phyloP scores from a whole-genome alignment of 2,329 filamentous ascomycete species.

The Trichophyton benhamiae region DNA sequence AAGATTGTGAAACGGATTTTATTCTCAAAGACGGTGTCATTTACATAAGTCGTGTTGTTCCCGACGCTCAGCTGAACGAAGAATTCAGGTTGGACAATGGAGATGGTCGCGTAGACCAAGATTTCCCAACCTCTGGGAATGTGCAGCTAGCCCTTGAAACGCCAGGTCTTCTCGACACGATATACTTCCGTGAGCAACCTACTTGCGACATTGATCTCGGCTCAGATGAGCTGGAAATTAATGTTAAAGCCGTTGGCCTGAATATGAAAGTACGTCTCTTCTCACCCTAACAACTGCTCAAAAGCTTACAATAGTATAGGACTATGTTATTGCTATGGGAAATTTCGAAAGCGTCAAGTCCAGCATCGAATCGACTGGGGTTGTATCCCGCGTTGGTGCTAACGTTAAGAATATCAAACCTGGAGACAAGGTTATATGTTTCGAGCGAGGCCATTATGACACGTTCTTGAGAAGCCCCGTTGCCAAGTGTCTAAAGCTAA shows the following conservation, averaged over 20 bases:
- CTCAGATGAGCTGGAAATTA: background rate
- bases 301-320: background rate
- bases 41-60: background rate
- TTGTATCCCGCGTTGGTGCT: constrained; percentile 6
- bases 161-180: background rate
- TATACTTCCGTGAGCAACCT: background rate
- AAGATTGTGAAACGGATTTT: background rate
- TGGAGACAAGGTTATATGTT: constrained; percentile 5
- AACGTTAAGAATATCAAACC: constrained; percentile 1
- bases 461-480: background rate
- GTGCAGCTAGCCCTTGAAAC: background rate
- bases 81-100: background rate
- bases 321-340: background rate
- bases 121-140: background rate
- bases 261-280: background rate
- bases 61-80: background rate
- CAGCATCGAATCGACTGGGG: constrained; percentile 9
- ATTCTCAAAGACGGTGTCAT: background rate
- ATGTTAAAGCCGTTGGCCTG: background rate
- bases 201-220: background rate
- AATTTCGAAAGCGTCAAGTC: background rate
- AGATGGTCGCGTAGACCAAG: background rate
- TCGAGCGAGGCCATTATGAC: background rate
- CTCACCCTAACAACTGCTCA: background rate
- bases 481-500: background rate